Conservation (phyloP, 495 filamentous ascomycete species). For the Neurospora hispaniola region DNA sequence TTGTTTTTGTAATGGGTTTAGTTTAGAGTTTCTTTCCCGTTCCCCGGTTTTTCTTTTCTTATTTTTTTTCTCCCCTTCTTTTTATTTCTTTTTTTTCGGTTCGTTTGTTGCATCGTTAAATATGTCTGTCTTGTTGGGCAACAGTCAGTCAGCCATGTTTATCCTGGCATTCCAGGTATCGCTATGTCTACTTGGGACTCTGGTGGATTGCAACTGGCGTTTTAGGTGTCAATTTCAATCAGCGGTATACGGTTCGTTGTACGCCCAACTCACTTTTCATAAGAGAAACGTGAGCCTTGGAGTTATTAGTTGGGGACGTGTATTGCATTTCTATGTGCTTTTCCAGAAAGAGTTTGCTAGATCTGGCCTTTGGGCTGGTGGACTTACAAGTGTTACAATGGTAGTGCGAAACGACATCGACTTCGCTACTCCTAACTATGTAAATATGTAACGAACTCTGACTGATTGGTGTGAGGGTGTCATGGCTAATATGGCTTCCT, state of each 20-base stretch:
- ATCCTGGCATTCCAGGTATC: not conserved
- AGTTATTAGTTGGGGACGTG: not conserved
- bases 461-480: not conserved
- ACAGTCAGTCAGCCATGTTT: not conserved
- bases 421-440: not conserved
- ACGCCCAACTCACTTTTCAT: not conserved
- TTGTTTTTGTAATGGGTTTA: not conserved
- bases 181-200: not conserved
- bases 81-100: not conserved
- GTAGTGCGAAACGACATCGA: not conserved
- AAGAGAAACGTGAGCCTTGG: not conserved
- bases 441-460: not conserved
- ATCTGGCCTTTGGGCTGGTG: not conserved
- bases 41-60: not conserved
- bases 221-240: not conserved
- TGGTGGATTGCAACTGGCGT: not conserved
- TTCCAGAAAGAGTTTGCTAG: not conserved
- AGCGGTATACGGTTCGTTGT: not conserved
- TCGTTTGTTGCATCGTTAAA: not conserved
- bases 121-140: not conserved
- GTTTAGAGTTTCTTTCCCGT: not conserved
- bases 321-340: not conserved
- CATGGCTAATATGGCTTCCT: not conserved
- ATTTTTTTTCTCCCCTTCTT: not conserved
- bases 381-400: not conserved